Conservation (phyloP, 2,329 filamentous ascomycete genomes). For the Lachnellula hyalina region DNA sequence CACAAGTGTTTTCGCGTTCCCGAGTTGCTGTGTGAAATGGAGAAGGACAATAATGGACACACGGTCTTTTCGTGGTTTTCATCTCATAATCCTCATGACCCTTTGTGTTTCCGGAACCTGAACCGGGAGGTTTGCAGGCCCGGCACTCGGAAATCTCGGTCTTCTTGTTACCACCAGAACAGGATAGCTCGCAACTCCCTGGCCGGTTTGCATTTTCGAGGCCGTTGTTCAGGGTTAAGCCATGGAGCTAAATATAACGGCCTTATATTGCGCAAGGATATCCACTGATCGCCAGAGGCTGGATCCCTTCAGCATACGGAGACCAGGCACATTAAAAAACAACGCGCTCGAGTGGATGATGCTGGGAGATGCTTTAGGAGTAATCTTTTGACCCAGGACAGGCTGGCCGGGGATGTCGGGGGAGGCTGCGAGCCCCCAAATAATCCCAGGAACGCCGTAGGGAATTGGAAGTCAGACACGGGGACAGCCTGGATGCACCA, state of each 20-base stretch:
- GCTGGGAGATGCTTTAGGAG: background rate
- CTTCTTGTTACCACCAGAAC: too few relatives aligned
- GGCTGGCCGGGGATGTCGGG: background rate
- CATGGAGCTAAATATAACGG: background rate
- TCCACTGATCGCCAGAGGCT: slow-evolving; percentile 18
- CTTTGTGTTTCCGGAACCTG: too few relatives aligned
- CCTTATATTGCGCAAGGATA: slow-evolving; percentile 14
- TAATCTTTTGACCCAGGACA: slow-evolving; percentile 2
- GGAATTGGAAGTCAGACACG: slow-evolving; percentile 5
- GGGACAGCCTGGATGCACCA: background rate
- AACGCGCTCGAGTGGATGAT: background rate
- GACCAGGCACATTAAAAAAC: slow-evolving; percentile 1
- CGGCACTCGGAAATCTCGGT: too few relatives aligned
- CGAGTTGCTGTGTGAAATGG: too few relatives aligned
- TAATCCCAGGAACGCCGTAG: background rate
- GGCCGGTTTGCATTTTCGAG: too few relatives aligned
- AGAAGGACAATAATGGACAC: too few relatives aligned
- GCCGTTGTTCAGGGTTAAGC: too few relatives aligned
- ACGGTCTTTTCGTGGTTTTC: too few relatives aligned
- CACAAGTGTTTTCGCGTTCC: too few relatives aligned
- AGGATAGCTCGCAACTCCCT: too few relatives aligned
- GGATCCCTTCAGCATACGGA: slow-evolving; percentile 19
- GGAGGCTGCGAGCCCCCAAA: background rate
- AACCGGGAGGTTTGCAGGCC: too few relatives aligned
- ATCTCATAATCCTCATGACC: too few relatives aligned